Conservation (phyloP, 1,284 basidiomycete species). For the Hymenochaete sp. region DNA sequence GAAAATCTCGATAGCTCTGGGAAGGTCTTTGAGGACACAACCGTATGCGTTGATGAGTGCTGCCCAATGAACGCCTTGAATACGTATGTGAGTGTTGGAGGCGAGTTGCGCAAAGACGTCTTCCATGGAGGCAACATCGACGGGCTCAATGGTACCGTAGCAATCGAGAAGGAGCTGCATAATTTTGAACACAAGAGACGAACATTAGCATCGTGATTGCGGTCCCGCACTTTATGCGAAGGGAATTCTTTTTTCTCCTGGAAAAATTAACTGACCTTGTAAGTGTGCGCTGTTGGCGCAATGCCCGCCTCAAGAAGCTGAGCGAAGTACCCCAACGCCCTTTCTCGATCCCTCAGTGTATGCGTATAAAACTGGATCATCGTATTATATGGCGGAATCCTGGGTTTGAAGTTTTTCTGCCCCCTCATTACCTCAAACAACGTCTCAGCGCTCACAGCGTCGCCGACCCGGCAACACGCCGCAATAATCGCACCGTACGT, state of each 20-base stretch:
- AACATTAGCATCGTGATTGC: conserved; percentile 15
- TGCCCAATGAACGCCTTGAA: conserved; percentile 88
- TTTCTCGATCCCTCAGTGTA: conserved; percentile 78
- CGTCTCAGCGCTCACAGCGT: conserved; percentile 72
- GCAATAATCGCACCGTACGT: conserved; percentile 95
- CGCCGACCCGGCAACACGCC: conserved; percentile 91
- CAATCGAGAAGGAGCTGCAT: conserved; percentile 80
- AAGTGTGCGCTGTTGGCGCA: conserved; percentile 79
- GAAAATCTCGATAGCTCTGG: conserved; percentile 72
- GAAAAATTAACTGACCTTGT: conserved; percentile 55
- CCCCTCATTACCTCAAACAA: conserved; percentile 82
- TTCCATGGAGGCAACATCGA: conserved; percentile 73
- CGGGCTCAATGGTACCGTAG: conserved; percentile 81
- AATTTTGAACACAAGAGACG: conserved; percentile 16
- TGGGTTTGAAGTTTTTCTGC: conserved; percentile 71
- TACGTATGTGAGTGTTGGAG: conserved; percentile 40
- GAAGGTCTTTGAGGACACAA: conserved; percentile 69
- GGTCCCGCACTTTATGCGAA: too few relatives aligned
- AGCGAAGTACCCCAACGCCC: conserved; percentile 72
- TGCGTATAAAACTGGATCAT: conserved; percentile 98
- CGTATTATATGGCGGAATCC: conserved; percentile 93
- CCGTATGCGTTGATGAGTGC: conserved; percentile 90
- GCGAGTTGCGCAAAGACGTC: conserved; percentile 58
- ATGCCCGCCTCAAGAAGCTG: conserved; percentile 60
- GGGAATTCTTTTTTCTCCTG: too few relatives aligned